Base-by-base conservation (phyloP, 257 asterid genomes). In the Solanum ahanhuiri region DNA sequence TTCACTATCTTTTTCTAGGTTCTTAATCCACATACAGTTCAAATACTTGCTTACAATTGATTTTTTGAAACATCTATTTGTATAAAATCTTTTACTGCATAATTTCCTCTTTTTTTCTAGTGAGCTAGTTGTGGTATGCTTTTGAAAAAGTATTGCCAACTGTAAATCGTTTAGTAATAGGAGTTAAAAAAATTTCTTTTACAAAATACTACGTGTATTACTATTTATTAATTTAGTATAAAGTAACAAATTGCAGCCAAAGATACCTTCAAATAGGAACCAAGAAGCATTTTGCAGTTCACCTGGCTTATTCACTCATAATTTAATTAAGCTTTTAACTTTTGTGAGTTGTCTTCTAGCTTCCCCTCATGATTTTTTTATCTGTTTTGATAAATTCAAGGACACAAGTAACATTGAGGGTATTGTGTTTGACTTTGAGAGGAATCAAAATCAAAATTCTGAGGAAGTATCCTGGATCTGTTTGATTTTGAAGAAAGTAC, bases 361-460 rank as follows among this genome's bases (percentile, higher is more conserved):
- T 28, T 79, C 66, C 41, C 28, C 39, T 41, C 14, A 15, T 79
- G 72, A 75, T 54, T n/a, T 51, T 67, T 81, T 73, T 18, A 85
- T 64, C 9, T 71, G 51, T 30, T 75, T 48, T 45, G 66, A 64
- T 35, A 37, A 83, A 37, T 28, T 58, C 9, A 69, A 89, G 91
- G 91, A 88, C 25, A 87, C 91, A 83, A 86, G 88, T 75, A 82
- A 66, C 48, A 89, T 86, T 77, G 84, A 89, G 39, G 91, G 91
- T 22, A 89, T 89, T 83, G 85, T 85, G 34, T 71, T 89, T n/a
- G 79, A 87, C 87, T 89, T 83, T 23, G 85, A 43, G 30, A 86
- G 81, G 82, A 86, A 85, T 84, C 67, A 28, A 31, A n/a, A 73
- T 48, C 72, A 25, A 25, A 39, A 22, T 8, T 20, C 70, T 87